phyloP scores from a whole-genome alignment of 2,329 filamentous ascomycete species.

The Xylaria sp. region DNA sequence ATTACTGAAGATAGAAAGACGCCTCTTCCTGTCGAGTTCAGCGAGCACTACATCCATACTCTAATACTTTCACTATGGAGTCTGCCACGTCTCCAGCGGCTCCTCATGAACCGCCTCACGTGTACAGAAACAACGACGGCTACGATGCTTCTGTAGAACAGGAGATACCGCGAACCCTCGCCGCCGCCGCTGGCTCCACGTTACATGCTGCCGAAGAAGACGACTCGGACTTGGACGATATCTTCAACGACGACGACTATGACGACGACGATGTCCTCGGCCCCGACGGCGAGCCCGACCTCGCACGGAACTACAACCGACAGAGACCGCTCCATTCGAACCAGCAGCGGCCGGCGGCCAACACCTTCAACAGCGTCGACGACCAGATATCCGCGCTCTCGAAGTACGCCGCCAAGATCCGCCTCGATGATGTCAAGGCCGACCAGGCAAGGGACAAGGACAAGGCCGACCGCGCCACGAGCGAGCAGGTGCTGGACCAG shows the following conservation, averaged over 20 bases:
- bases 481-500: slow-evolving; percentile 93
- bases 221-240: slow-evolving; percentile 55
- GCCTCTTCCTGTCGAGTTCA: background rate
- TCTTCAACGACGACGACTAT: slow-evolving; percentile 53
- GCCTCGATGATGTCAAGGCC: slow-evolving; percentile 74
- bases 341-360: slow-evolving; percentile 80
- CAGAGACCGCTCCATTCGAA: slow-evolving; percentile 80
- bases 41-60: background rate
- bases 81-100: slow-evolving; percentile 49
- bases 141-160: slow-evolving; percentile 55
- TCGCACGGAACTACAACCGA: slow-evolving; percentile 89
- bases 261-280: slow-evolving; percentile 56
- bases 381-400: slow-evolving; percentile 89
- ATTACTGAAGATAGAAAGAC: background rate
- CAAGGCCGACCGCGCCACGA: slow-evolving; percentile 92
- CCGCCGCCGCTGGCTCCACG: slow-evolving; percentile 37
- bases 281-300: slow-evolving; percentile 68
- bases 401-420: slow-evolving; percentile 86
- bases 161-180: slow-evolving; percentile 47
- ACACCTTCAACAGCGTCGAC: slow-evolving; percentile 82
- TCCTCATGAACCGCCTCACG: slow-evolving; percentile 59
- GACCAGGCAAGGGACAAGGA: slow-evolving; percentile 74
- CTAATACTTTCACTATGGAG: slow-evolving; percentile 36
- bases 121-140: slow-evolving; percentile 57
- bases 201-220: slow-evolving; percentile 41